phyloP scores from a whole-genome alignment of 768 basidiomycete species.

The Pleurotus djamor region DNA sequence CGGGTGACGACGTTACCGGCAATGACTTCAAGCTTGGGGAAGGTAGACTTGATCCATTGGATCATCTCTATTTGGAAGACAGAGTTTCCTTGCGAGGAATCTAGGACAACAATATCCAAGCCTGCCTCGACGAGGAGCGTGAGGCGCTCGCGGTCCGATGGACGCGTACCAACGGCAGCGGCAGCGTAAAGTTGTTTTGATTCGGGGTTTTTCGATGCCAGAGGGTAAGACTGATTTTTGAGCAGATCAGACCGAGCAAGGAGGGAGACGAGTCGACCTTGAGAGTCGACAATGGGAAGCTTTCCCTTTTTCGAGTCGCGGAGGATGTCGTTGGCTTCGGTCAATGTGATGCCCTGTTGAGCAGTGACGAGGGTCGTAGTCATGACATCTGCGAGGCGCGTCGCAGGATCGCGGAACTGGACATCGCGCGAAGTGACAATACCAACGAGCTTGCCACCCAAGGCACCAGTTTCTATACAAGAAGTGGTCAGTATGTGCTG shows the following conservation, averaged over 20 bases:
- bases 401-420: constrained; percentile 77
- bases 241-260: constrained; percentile 96
- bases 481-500: constrained; percentile 17
- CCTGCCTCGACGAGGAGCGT: constrained; percentile 88
- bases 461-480: constrained; percentile 70
- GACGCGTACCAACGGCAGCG: constrained; percentile 93
- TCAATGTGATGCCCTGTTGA: constrained; percentile 81
- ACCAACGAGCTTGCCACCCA: constrained; percentile 92
- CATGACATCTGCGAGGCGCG: constrained; percentile 83
- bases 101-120: constrained; percentile 91
- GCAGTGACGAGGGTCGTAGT: constrained; percentile 87
- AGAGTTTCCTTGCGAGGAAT: constrained; percentile 97
- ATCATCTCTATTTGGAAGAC: constrained; percentile 94
- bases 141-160: constrained; percentile 83
- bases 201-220: constrained; percentile 87
- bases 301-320: constrained; percentile 98
- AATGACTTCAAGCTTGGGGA: constrained; percentile 87
- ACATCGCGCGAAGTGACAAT: constrained; percentile 97
- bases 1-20: constrained; percentile 98
- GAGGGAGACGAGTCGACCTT: constrained; percentile 73
- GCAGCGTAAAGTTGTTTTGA: constrained; percentile 97
- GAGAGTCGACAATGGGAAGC: constrained; percentile 75
- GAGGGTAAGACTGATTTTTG: constrained; percentile 96
- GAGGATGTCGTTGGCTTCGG: constrained; percentile 91
- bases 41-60: constrained; percentile 85